Evolutionary conservation across 805 yeast genomes (phyloP), one percentile per base, ranked within the genome.

Genomic region (Hanseniaspora jakobsenii): DNA sequence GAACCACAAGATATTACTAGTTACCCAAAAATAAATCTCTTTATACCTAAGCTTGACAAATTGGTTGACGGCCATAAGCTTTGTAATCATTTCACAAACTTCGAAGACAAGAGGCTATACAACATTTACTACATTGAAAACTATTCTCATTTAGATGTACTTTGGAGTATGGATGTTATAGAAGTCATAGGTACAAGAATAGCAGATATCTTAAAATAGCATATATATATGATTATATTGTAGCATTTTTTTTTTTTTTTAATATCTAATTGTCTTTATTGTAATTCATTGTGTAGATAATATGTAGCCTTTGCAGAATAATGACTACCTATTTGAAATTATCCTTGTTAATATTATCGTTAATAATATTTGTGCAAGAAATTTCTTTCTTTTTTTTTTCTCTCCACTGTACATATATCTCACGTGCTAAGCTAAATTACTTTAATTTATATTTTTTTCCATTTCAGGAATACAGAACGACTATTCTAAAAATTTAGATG

Each of bases 121-220:
- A 57, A 59, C 16, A 56, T 60, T 17, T 56, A 62, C 51, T 55
- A 53, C 26, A 54, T 89, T 5, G 71, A 73, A 0, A 71, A 68
- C 8, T 89, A 89, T 58, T 75, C 86, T 14, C 98, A 89, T 60
- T 63, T 89, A 42, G 98, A 89, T 61, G 94, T 86, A 1, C 65
- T 87, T 12, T 89, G 98, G 98, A 89, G 96, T 0, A 76, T 72
- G 54, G 87, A 83, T 55, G 77, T 78, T 1, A 66, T 73, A 22
- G 75, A 73, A 3, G 70, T 67, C 35, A 72, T 89, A 17, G 95
- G 93, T 1, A 61, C 59, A 39, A 68, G 66, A 9, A 51, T 72
- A 23, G 42, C 67, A 3, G 52, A 55, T 3, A 67, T 65, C 48
- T 48, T 70, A 29, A 24, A 12, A 31, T 4, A 12, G 17, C 14